Evolutionary conservation across 495 filamentous ascomycete species (phyloP).

Genomic region (Aspergillus funiculosus): DNA sequence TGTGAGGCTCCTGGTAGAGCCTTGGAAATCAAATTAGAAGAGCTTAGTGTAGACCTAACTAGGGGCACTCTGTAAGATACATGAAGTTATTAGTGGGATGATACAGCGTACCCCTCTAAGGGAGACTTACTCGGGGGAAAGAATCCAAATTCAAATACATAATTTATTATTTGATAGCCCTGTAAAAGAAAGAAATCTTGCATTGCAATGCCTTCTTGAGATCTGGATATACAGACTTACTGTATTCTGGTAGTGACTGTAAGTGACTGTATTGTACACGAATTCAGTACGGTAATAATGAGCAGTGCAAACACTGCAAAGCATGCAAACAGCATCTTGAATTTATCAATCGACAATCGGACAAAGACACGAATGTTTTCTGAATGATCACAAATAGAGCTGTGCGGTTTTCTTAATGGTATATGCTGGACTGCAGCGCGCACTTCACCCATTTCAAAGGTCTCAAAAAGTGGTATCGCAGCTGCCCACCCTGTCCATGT

Average conservation of each 20-base stretch:
- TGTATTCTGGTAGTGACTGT: not conserved
- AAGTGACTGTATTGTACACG: conserved; percentile 1
- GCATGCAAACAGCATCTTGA: conserved; percentile 12
- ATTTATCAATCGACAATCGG: conserved; percentile 10
- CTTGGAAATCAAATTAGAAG: too few species aligned
- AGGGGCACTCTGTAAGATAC: too few species aligned
- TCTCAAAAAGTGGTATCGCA: not conserved
- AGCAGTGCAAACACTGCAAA: conserved; percentile 18
- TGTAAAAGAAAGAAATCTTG: not conserved
- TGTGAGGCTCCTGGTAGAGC: too few species aligned
- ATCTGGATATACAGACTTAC: not conserved
- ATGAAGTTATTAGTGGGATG: too few species aligned
- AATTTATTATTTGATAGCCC: not conserved
- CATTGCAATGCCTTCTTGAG: not conserved
- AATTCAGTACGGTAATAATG: not conserved
- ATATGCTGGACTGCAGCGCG: not conserved
- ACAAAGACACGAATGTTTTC: not conserved
- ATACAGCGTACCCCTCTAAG: too few species aligned
- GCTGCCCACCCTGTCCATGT: conserved; percentile 26
- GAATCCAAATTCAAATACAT: too few species aligned
- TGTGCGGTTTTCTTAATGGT: conserved; percentile 11
- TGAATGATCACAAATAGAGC: not conserved
- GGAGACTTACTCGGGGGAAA: too few species aligned
- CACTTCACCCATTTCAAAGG: not conserved
- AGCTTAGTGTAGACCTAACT: too few species aligned